Percentiles rank a stretch among this genome's conserved stretches.
phyloP scores from a whole-genome alignment of 345 rosid genomes.

The Corchorus capsularis region DNA sequence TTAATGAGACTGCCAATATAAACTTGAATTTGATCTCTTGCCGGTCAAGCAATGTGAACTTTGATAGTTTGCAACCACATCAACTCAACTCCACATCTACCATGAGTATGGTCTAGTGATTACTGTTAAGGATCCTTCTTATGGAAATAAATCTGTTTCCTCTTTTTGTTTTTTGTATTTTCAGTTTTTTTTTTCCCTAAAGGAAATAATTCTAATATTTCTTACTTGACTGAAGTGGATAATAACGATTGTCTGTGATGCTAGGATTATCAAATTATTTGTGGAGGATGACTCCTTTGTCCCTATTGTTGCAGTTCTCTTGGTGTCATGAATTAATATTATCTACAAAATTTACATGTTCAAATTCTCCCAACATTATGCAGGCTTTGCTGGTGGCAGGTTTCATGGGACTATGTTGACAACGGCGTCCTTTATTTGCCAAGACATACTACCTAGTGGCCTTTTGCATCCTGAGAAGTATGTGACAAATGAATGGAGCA shows the following conservation, averaged over 20 bases:
- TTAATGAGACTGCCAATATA: neutral
- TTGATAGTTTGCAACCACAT: neutral
- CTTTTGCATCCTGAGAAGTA: constrained; percentile 41
- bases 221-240: no score
- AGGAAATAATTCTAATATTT: neutral
- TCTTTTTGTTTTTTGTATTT: neutral
- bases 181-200: neutral
- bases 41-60: neutral
- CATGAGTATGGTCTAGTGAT: neutral
- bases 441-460: constrained; percentile 46
- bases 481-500: constrained; percentile 45
- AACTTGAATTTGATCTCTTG: neutral
- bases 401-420: constrained; percentile 35
- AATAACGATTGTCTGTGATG: neutral
- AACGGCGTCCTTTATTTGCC: constrained; percentile 56
- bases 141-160: neutral
- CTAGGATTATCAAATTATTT: neutral
- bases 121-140: no score
- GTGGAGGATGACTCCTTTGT: neutral
- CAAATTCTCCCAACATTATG: constrained; percentile 14
- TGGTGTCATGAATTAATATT: neutral
- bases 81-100: neutral
- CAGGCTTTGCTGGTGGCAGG: constrained; percentile 44
- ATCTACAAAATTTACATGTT: neutral
- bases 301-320: neutral